Percentiles rank a stretch among this genome's conserved stretches.
Conservation (phyloP, 306 rosid genomes). For the Gastrolobium villosum region DNA sequence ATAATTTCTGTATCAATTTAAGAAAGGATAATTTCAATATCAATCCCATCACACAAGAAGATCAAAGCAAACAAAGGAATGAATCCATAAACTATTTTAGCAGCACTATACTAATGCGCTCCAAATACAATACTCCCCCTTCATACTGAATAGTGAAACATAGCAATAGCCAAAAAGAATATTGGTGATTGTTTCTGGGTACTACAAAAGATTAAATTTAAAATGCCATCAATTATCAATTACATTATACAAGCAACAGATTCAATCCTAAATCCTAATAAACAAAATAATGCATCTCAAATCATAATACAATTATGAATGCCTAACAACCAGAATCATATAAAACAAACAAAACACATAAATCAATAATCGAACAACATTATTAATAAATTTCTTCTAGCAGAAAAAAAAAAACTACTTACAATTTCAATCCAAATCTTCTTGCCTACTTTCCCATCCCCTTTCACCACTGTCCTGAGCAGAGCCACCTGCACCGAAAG, state of each 20-base stretch:
- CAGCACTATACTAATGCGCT: neutral
- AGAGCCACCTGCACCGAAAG: conserved; percentile 48
- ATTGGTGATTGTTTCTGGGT: neutral
- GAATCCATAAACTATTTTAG: neutral
- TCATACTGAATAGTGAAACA: neutral
- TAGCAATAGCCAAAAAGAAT: neutral
- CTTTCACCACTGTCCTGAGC: conserved; percentile 46
- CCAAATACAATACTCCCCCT: neutral
- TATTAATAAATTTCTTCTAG: too few relatives aligned
- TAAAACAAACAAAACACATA: neutral
- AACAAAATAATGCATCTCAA: conserved; percentile 16
- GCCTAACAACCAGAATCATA: neutral
- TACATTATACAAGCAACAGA: neutral
- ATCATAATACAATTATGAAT: neutral
- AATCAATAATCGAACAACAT: neutral
- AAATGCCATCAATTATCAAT: neutral
- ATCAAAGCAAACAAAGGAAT: conserved; percentile 11
- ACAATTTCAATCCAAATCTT: conserved; percentile 58
- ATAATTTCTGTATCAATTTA: neutral
- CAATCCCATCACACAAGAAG: neutral
- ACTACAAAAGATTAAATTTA: neutral
- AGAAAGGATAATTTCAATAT: conserved; percentile 2
- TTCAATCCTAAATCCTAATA: conserved; percentile 5
- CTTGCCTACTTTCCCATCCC: conserved; percentile 44
- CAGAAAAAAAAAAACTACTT: conserved; percentile 6